Evolutionary conservation across 768 basidiomycete species (phyloP).

Genomic region (Mycena galericulata): DNA sequence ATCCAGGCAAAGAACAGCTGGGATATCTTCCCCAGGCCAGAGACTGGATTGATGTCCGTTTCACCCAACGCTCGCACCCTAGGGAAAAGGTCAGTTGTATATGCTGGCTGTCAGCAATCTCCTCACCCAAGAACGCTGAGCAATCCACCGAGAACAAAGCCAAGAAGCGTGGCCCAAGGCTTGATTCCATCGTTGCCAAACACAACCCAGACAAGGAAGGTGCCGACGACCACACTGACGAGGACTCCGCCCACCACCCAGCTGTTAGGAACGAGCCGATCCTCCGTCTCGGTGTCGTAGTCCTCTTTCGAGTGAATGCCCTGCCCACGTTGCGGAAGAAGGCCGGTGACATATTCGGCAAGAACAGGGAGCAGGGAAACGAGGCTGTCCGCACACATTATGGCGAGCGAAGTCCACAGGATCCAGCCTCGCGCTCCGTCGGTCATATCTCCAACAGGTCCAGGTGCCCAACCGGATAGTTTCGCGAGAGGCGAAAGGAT

Average conservation of each 20-base stretch:
- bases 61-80: conserved; percentile 96
- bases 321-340: conserved; percentile 43
- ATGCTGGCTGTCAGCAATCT: background rate
- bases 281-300: conserved; percentile 80
- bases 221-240: conserved; percentile 74
- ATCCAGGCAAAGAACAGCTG: conserved; percentile 95
- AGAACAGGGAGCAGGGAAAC: conserved; percentile 86
- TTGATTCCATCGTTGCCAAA: conserved; percentile 94
- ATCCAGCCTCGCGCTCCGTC: conserved; percentile 96
- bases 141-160: conserved; percentile 84
- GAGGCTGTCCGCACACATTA: conserved; percentile 94
- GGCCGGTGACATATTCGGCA: conserved; percentile 60
- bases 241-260: conserved; percentile 84
- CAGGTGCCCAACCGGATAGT: conserved; percentile 90
- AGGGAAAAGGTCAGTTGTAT: conserved; percentile 16
- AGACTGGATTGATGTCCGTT: conserved; percentile 94
- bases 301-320: conserved; percentile 50
- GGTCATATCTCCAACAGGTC: conserved; percentile 88
- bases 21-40: conserved; percentile 94
- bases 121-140: conserved; percentile 89
- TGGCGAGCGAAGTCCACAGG: conserved; percentile 94
- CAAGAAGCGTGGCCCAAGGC: conserved; percentile 93
- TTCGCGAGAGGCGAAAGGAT: conserved; percentile 92
- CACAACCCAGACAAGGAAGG: conserved; percentile 85
- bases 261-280: conserved; percentile 80